A percentile compares a stretch with the other conserved stretches of the same genome.
These are phyloP conservation scores for Penicillium atrosanguineum DNA, from an alignment of 495 filamentous ascomycete species.

Conservation along the genomic window DNA sequence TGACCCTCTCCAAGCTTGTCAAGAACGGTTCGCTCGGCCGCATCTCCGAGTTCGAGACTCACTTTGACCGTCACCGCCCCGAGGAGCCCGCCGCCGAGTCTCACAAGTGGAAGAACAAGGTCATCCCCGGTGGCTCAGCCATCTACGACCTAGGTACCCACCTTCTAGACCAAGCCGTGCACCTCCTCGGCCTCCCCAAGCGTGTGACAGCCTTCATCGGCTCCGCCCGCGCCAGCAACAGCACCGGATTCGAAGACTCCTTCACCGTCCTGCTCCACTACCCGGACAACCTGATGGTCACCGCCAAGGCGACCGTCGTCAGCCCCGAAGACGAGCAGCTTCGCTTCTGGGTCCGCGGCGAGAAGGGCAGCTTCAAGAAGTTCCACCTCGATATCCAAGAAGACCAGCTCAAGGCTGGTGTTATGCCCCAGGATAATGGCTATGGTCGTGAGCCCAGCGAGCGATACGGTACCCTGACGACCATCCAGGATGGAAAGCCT, in stretches of 20 bases:
- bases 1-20: slow-evolving; percentile 66
- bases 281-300: slow-evolving; percentile 54
- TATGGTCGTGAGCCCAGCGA: slow-evolving; percentile 67
- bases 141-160: slow-evolving; percentile 86
- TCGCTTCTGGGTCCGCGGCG: slow-evolving; percentile 78
- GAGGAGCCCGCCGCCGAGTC: slow-evolving; percentile 43
- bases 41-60: slow-evolving; percentile 76
- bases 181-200: slow-evolving; percentile 73
- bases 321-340: slow-evolving; percentile 69
- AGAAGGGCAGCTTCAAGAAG: slow-evolving; percentile 80
- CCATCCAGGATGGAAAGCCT: slow-evolving; percentile 39
- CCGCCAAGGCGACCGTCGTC: slow-evolving; percentile 67
- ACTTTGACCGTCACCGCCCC: slow-evolving; percentile 79
- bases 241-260: slow-evolving; percentile 62
- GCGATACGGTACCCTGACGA: slow-evolving; percentile 49
- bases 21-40: slow-evolving; percentile 55
- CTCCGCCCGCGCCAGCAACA: slow-evolving; percentile 58
- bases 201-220: slow-evolving; percentile 66
- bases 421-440: slow-evolving; percentile 58
- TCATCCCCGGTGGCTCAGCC: slow-evolving; percentile 65
- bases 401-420: slow-evolving; percentile 69
- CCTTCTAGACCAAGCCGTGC: slow-evolving; percentile 75
- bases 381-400: slow-evolving; percentile 78
- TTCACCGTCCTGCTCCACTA: slow-evolving; percentile 71
- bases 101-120: slow-evolving; percentile 69